Conservation (phyloP, 306 rosid species). For the Argentina anserina region DNA sequence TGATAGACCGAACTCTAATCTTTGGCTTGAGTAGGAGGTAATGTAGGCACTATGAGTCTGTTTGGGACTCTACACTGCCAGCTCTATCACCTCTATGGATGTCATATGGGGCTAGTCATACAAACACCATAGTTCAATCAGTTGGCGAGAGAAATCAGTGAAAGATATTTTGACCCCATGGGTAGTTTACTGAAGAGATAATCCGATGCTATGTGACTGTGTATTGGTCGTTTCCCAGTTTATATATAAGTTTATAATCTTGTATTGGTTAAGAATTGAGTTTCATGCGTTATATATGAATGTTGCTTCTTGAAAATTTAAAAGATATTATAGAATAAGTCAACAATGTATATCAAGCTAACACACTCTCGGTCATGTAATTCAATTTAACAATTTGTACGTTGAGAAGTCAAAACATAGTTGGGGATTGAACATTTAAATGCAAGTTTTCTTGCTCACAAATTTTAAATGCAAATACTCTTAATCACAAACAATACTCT, state of each 20-base stretch:
- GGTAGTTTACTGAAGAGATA: background rate
- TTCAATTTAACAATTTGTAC: too few relatives aligned
- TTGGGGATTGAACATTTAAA: too few relatives aligned
- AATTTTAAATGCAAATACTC: too few relatives aligned
- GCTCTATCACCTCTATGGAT: background rate
- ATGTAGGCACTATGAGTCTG: background rate
- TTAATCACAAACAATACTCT: background rate
- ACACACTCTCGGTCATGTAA: background rate
- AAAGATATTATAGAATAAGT: background rate
- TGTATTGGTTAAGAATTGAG: background rate
- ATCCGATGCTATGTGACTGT: background rate
- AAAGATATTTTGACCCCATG: background rate
- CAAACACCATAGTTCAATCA: background rate
- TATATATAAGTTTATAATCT: too few relatives aligned
- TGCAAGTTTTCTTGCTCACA: too few relatives aligned
- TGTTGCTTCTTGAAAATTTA: background rate
- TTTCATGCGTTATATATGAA: fast-evolving
- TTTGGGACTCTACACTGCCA: background rate
- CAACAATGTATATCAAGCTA: background rate
- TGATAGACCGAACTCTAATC: background rate
- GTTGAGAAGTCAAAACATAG: background rate
- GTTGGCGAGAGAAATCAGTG: background rate
- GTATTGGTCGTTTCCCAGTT: background rate
- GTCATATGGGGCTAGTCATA: background rate
- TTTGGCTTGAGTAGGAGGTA: background rate